Percentiles rank a stretch among this genome's conserved stretches.
These are phyloP conservation scores for Pythium graminicola DNA, from an alignment of 352 stramenopile species.

Conservation along the genomic window DNA sequence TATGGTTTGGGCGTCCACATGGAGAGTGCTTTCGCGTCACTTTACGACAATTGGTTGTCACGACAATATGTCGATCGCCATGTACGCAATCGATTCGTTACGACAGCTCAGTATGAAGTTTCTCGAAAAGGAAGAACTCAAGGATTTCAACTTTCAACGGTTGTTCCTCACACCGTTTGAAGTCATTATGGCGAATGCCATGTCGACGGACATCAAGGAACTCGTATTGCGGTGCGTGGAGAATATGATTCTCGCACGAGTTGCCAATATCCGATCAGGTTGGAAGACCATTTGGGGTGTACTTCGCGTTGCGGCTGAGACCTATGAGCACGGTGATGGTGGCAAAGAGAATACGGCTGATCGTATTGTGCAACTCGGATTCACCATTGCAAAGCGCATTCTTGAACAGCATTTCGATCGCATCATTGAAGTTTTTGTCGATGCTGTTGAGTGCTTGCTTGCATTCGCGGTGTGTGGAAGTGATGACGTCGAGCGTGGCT, in stretches of 20 bases:
- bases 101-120: constrained; percentile 99
- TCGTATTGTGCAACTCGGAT: constrained; percentile 78
- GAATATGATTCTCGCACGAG: constrained; percentile 88
- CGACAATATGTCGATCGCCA: constrained; percentile 94
- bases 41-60: constrained; percentile 97
- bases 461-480: constrained; percentile 73
- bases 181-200: constrained; percentile 86
- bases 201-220: constrained; percentile 81
- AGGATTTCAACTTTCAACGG: constrained; percentile 99
- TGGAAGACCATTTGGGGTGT: constrained; percentile 95
- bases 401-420: constrained; percentile 67
- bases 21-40: constrained; percentile 94
- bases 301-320: constrained; percentile 81
- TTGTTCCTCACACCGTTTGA: constrained; percentile 98
- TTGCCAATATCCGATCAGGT: constrained; percentile 85
- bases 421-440: constrained; percentile 74
- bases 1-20: constrained; percentile 98
- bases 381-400: constrained; percentile 85
- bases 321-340: constrained; percentile 50
- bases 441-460: constrained; percentile 72
- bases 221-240: constrained; percentile 89
- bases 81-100: constrained; percentile 99
- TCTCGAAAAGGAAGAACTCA: constrained; percentile 96
- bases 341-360: constrained; percentile 37
- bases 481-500: constrained; percentile 50